A percentile compares a stretch with the other conserved stretches of the same genome.
Conservation (phyloP, 768 basidiomycete genomes). For the Coprinellus aureogranulatus region DNA sequence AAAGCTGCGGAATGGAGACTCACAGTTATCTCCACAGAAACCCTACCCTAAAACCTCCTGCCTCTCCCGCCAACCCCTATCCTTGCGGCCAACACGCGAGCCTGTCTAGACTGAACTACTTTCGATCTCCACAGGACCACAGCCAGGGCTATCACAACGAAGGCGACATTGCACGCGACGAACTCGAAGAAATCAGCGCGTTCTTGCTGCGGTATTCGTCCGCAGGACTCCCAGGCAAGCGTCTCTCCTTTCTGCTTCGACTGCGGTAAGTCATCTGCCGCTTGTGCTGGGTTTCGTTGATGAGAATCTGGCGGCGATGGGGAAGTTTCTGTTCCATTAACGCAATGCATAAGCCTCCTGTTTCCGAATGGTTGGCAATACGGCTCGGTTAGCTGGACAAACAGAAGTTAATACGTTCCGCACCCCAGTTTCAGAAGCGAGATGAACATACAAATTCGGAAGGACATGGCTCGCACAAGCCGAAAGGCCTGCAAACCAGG, state of each 20-base stretch:
- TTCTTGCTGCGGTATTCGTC: constrained; percentile 77
- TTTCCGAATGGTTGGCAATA: constrained; percentile 97
- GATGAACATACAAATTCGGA: constrained; percentile 50
- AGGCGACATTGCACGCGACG: constrained; percentile 75
- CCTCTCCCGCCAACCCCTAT: constrained; percentile 53
- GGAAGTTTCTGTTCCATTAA: constrained; percentile 34
- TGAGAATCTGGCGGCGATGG: constrained; percentile 13
- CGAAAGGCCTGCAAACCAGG: constrained; percentile 53
- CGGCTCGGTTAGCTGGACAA: constrained; percentile 73
- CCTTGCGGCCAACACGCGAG: constrained; percentile 78
- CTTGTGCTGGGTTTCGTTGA: constrained; percentile 11
- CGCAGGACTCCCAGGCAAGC: constrained; percentile 91
- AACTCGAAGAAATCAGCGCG: constrained; percentile 90
- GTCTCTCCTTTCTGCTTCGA: constrained; percentile 46
- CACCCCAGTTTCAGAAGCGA: constrained; percentile 1
- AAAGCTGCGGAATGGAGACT: no score
- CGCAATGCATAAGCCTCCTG: constrained; percentile 83
- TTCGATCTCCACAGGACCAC: constrained; percentile 69
- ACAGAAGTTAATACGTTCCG: constrained; percentile 3
- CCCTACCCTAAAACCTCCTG: constrained; percentile 1
- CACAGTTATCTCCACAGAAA: no score
- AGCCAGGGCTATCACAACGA: constrained; percentile 62
- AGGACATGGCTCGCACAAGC: constrained; percentile 63
- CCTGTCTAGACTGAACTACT: constrained; percentile 68
- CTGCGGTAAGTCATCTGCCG: constrained; percentile 18